phyloP scores from a whole-genome alignment of 768 basidiomycete species.

The Amanita muscaria region DNA sequence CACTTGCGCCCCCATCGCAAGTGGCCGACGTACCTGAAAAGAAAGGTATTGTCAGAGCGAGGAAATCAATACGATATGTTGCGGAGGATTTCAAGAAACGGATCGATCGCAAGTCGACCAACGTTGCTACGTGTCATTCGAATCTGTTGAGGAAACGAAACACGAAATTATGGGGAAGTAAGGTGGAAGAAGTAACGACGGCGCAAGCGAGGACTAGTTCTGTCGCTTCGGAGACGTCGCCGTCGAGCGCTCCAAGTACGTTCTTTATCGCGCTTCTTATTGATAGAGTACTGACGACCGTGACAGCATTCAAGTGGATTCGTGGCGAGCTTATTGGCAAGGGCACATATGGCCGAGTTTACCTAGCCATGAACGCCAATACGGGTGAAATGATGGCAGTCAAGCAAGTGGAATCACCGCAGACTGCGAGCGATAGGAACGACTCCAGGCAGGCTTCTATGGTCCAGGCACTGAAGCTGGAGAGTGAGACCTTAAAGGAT shows the following conservation, averaged over 20 bases:
- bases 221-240: slow-evolving; percentile 37
- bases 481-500: slow-evolving; percentile 94
- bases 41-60: slow-evolving; percentile 45
- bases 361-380: slow-evolving; percentile 90
- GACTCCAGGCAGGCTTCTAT: slow-evolving; percentile 78
- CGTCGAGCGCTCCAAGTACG: slow-evolving; percentile 63
- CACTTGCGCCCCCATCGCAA: slow-evolving; percentile 29
- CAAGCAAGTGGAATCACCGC: slow-evolving; percentile 95
- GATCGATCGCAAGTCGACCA: slow-evolving; percentile 56
- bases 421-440: slow-evolving; percentile 83
- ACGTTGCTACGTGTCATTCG: slow-evolving; percentile 41
- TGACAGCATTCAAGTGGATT: slow-evolving; percentile 96
- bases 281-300: slow-evolving; percentile 2
- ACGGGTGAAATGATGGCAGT: slow-evolving; percentile 99
- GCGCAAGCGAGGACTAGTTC: slow-evolving; percentile 46
- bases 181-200: slow-evolving; percentile 87
- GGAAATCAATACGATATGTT: slow-evolving; percentile 90
- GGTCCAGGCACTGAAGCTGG: slow-evolving; percentile 87
- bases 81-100: slow-evolving; percentile 80
- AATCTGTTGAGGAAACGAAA: slow-evolving; percentile 67
- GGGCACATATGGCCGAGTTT: slow-evolving; percentile 94
- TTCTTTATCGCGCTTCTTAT: slow-evolving; percentile 14
- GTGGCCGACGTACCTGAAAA: slow-evolving; percentile 21
- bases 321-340: slow-evolving; percentile 96
- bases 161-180: slow-evolving; percentile 94